Conservation (phyloP, 1,284 basidiomycete genomes). For the Ceratobasidium sp. region DNA sequence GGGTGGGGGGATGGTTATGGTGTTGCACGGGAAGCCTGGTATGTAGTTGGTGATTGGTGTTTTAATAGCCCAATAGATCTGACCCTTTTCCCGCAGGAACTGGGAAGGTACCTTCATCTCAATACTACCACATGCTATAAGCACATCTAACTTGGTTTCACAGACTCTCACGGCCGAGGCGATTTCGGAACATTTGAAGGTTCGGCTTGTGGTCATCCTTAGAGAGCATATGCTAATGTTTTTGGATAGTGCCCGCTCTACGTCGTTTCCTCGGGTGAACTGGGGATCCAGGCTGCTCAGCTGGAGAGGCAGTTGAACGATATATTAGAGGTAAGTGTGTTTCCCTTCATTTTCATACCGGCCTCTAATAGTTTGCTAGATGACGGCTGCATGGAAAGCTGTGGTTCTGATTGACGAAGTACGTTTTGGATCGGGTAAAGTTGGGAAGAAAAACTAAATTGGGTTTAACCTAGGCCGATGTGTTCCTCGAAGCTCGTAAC, state of each 20-base stretch:
- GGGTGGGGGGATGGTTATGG: conserved; percentile 44
- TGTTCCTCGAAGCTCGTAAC: conserved; percentile 74
- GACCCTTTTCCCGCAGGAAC: not conserved
- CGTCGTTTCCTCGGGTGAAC: conserved; percentile 69
- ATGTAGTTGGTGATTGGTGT: not conserved
- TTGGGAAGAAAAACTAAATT: not conserved
- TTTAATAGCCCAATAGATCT: conserved; percentile 18
- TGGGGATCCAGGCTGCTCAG: conserved; percentile 65
- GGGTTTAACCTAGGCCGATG: conserved; percentile 58
- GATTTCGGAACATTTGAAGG: conserved; percentile 43
- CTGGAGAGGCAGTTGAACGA: conserved; percentile 63
- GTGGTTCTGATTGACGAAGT: conserved; percentile 72
- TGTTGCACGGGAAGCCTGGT: conserved; percentile 43
- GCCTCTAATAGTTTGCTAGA: conserved; percentile 51
- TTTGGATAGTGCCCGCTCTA: conserved; percentile 62
- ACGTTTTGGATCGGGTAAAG: not conserved
- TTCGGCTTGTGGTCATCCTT: not conserved
- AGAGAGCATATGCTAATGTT: not conserved
- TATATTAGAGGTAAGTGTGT: conserved; percentile 58
- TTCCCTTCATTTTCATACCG: conserved; percentile 23
- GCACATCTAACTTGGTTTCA: not conserved
- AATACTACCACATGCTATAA: not conserved
- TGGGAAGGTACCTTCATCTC: conserved; percentile 18
- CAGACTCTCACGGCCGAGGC: conserved; percentile 45
- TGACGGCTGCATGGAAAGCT: conserved; percentile 73